phyloP scores from a whole-genome alignment of 2,329 filamentous ascomycete species.

The Fusarium annulatum region DNA sequence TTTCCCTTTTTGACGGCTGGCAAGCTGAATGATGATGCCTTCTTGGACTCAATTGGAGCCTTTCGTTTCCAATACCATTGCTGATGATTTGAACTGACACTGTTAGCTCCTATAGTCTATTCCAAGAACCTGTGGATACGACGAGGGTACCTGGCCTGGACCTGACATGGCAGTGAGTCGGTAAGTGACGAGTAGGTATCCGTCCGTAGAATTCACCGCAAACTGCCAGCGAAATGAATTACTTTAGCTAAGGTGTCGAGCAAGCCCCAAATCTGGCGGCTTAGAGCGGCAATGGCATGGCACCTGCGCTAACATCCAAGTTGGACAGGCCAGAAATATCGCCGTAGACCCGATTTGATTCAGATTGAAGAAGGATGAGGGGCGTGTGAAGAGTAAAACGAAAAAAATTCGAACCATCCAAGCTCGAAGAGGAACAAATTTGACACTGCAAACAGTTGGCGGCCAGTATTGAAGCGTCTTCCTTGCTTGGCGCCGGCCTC shows the following conservation, averaged over 20 bases:
- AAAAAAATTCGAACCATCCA: conserved; percentile 33
- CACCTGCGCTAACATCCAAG: conserved; percentile 40
- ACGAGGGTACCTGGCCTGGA: conserved; percentile 32
- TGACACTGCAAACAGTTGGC: conserved; percentile 44
- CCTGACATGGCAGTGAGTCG: conserved; percentile 28
- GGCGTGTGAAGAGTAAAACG: conserved; percentile 27
- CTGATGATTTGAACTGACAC: background rate
- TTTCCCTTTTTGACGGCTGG: conserved; percentile 1
- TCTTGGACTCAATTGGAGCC: background rate
- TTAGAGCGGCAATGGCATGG: conserved; percentile 47
- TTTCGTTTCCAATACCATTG: background rate
- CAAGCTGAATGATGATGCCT: conserved; percentile 18
- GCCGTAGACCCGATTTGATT: conserved; percentile 44
- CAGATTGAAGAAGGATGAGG: conserved; percentile 16
- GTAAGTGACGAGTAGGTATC: conserved; percentile 36
- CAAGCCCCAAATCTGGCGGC: conserved; percentile 40
- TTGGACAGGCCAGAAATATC: conserved; percentile 32
- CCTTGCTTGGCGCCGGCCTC: conserved; percentile 38
- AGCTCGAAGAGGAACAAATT: conserved; percentile 32
- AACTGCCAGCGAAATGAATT: conserved; percentile 28
- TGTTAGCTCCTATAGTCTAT: background rate
- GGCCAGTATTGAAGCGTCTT: conserved; percentile 38
- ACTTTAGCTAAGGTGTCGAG: background rate
- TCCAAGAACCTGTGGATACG: conserved; percentile 37
- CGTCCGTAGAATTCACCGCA: conserved; percentile 32